Evolutionary conservation across 768 basidiomycete species (phyloP), one percentile per base, ranked within the genome.

Genomic region (Boletellus ananiceps): DNA sequence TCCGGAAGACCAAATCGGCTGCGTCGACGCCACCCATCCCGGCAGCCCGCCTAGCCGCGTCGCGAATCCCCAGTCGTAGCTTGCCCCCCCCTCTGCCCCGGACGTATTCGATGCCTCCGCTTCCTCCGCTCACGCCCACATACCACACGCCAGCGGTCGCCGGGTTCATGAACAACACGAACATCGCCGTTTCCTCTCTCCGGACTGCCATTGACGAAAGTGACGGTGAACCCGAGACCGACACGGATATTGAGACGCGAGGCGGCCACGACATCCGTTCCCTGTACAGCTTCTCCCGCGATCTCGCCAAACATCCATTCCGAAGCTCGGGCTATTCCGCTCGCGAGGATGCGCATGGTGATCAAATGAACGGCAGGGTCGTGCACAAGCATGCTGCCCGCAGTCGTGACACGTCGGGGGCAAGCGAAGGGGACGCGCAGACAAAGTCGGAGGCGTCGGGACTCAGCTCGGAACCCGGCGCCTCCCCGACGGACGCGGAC

Each of bases 181-280:
- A 69, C 41, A 67, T 67, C 13, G 66, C 66, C n/a, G 68, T 67
- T 14, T 67, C 66, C 3, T 67, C 66, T 38, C 61, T 67, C 25
- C 66, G 66, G 13, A 67, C 66, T 1, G 63, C 68, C 16, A 69
- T 67, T 11, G 68, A 69, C 35, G 65, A 67, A 55, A 67, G 67
- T 32, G 66, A 67, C 40, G 65, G 59, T 13, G 66, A 67, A 49
- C 61, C 51, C 8, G 68, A 69, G 34, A 65, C 66, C 5, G 66
- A 68, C 31, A 65, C 68, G 34, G 68, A 67, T 37, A 52, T 56
- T 19, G 67, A 69, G 38, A 41, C 56, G 38, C 61, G 65, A n/a
- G 53, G 50, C 32, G 15, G 53, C 6, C 65, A 65, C 40, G 57
- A 55, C 43, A 59, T 67, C 40, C 67, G 64, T 51, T 60, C 66